Evolutionary conservation across 1,139 yeast genomes (phyloP), one percentile per base, ranked within the genome.

Genomic region (Suhomyces bribrorum): DNA sequence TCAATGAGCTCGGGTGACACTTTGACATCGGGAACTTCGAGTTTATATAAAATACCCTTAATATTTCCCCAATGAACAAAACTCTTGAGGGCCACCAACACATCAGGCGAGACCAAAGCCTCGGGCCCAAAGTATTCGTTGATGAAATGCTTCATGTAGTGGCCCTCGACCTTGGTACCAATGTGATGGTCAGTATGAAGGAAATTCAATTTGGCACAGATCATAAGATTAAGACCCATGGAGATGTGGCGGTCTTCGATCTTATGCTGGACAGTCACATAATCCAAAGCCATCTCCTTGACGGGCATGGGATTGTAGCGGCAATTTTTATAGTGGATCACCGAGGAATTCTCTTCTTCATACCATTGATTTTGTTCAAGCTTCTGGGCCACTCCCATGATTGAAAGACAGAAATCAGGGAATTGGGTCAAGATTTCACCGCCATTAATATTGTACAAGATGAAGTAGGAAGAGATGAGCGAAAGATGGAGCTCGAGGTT

Each of bases 11-110:
- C 62, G 5, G 55, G 56, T 23, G 62, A 59, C 0, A 72, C 50
- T 26, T 59, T 54, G 27, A 77, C 49, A 36, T 69, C 62, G 9
- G 76, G 76, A 2, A 77, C 62, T 2, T 64, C 69, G 34, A 77
- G 52, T 44, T 64, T 66, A 46, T 67, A 63, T 32, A 77, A 56
- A 7, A 76, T 57, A 4, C 81, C 79, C 43, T 69, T 66, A 36
- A 74, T 75, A 36, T 75, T 72, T 14, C 78, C 78, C 82, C 82
- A 77, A 53, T 77, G 81, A 14, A 73, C 76, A 47, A 77, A 76
- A 32, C 79, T 73, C 45, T 77, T 71, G 31, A 77, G 57, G 0
- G 81, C 78, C 27, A 70, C 62, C 41, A 74, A 64, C 13, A 76
- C 74, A 33, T 70, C 74, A 1, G 62, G 62, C 32, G 74, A 66